Evolutionary conservation across 2,329 filamentous ascomycete species (phyloP).

Genomic region (Cladosporium colombiae): DNA sequence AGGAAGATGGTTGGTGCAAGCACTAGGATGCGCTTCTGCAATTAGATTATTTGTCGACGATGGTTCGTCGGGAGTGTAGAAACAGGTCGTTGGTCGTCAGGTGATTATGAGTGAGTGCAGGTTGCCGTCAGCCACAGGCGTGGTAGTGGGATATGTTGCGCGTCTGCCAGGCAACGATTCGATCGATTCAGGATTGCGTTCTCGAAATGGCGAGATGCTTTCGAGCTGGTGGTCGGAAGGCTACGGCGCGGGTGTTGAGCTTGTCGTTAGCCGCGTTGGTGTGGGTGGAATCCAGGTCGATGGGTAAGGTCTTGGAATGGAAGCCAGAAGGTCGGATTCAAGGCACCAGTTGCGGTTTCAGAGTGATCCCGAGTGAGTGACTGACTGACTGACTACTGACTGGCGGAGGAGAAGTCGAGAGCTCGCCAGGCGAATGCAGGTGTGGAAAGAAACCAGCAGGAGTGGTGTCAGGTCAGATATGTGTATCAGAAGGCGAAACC

Average conservation of each 20-base stretch:
- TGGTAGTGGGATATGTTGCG: not conserved
- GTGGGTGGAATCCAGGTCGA: slow-evolving; percentile 34
- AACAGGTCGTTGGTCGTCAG: slow-evolving; percentile 10
- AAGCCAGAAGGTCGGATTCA: slow-evolving; percentile 33
- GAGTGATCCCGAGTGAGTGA: slow-evolving; percentile 18
- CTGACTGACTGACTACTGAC: slow-evolving; percentile 18
- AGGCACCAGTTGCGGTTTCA: slow-evolving; percentile 25
- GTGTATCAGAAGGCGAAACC: slow-evolving; percentile 21
- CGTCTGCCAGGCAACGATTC: slow-evolving; percentile 2
- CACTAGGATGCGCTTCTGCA: not conserved
- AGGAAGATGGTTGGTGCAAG: slow-evolving; percentile 14
- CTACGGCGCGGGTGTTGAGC: slow-evolving; percentile 12
- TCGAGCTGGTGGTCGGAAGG: not conserved
- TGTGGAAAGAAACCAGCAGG: slow-evolving; percentile 22
- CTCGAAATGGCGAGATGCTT: slow-evolving; percentile 7
- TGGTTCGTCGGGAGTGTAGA: slow-evolving; percentile 5
- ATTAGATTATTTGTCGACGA: slow-evolving; percentile 14
- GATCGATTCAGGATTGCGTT: slow-evolving; percentile 7
- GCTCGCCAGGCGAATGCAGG: slow-evolving; percentile 17
- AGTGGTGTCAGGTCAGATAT: slow-evolving; percentile 22
- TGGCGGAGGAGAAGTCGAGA: slow-evolving; percentile 18
- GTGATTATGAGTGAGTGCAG: slow-evolving; percentile 13
- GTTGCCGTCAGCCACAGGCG: slow-evolving; percentile 20
- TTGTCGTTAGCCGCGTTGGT: slow-evolving; percentile 23
- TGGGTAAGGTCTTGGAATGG: slow-evolving; percentile 32